A percentile compares a stretch with the other conserved stretches of the same genome.
phyloP scores from a whole-genome alignment of 768 basidiomycete genomes.

The Trametes gibbosa region DNA sequence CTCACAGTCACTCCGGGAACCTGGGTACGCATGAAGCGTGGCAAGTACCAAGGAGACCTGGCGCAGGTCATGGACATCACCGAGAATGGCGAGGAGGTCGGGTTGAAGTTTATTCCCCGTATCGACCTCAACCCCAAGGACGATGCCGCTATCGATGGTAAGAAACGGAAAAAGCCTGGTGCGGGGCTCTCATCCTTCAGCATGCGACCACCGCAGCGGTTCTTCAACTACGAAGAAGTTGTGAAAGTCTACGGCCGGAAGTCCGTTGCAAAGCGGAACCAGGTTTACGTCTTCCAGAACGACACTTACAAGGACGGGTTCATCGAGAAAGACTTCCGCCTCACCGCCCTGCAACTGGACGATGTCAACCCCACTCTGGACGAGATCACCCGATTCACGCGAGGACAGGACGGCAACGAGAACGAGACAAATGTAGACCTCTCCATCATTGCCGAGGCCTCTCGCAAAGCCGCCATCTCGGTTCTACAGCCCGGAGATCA shows the following conservation, averaged over 20 bases:
- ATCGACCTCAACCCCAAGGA: conserved; percentile 94
- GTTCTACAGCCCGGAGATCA: conserved; percentile 98
- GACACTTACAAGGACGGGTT: conserved; percentile 96
- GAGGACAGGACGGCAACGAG: conserved; percentile 68
- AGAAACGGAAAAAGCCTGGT: conserved; percentile 74
- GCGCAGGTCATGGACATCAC: conserved; percentile 94
- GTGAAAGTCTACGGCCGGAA: conserved; percentile 81
- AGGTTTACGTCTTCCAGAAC: conserved; percentile 82
- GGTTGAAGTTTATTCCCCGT: conserved; percentile 93
- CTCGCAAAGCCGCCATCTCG: conserved; percentile 85
- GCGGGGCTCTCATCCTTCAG: conserved; percentile 42
- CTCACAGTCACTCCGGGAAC: conserved; percentile 77
- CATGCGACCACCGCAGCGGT: conserved; percentile 85
- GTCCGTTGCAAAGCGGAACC: conserved; percentile 69
- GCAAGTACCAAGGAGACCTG: conserved; percentile 91
- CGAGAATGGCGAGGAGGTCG: conserved; percentile 90
- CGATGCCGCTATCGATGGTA: conserved; percentile 59
- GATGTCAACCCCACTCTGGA: conserved; percentile 94
- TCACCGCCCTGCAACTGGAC: conserved; percentile 74
- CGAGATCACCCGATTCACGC: conserved; percentile 89
- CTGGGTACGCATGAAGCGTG: conserved; percentile 94
- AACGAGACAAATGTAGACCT: conserved; percentile 76
- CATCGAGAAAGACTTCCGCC: conserved; percentile 92
- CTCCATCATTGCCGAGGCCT: conserved; percentile 89
- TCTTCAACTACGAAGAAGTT: conserved; percentile 94